Evolutionary conservation across 148 eudicot genomes (phyloP), one percentile per base, ranked within the genome.

Genomic region (Cornus controversa): DNA sequence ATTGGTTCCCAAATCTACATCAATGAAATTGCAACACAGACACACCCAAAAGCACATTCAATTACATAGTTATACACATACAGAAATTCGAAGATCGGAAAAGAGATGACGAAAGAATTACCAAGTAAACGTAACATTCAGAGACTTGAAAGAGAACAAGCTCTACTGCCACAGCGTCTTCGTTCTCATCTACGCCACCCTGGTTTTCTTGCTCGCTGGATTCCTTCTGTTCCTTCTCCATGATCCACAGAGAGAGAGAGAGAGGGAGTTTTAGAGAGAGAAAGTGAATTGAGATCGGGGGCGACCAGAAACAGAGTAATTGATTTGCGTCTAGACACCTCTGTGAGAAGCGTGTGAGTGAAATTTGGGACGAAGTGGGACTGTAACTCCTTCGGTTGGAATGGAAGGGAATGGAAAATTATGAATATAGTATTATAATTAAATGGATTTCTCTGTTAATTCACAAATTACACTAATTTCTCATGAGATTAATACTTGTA

Each of bases 81-180:
- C 65, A 10, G 58, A 60, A 20, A 42, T n/a, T 5, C 63, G 20
- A 3, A 47, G 27, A 28, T 24, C 13, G 71, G 69, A 54, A 6
- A 63, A 31, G 4, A 5, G 34, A 31, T 31, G 4, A 5, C 2
- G 4, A 31, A 0, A 31, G 34, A 31, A 78, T 81, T 87, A 96
- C 99, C 88, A 96, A 74, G 84, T 96, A 96, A 70, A 96, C 98
- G 74, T 96, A 96, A 80, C 93, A 96, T 86, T 96, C 98, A 50
- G 98, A 70, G 37, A 90, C 98, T 84, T 96, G 99, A 78, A 88
- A 96, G 69, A 96, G 91, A 80, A 93, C 72, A 69, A 93, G 88
- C 88, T 96, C 98, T 53, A 91, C 80, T 24, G 95, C 78, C 70
- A 90, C 98, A 18, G 62, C 58, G 40, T 79, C 87, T 36, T 78